phyloP scores from a whole-genome alignment of 495 filamentous ascomycete genomes.

The Sporormia fimetaria region DNA sequence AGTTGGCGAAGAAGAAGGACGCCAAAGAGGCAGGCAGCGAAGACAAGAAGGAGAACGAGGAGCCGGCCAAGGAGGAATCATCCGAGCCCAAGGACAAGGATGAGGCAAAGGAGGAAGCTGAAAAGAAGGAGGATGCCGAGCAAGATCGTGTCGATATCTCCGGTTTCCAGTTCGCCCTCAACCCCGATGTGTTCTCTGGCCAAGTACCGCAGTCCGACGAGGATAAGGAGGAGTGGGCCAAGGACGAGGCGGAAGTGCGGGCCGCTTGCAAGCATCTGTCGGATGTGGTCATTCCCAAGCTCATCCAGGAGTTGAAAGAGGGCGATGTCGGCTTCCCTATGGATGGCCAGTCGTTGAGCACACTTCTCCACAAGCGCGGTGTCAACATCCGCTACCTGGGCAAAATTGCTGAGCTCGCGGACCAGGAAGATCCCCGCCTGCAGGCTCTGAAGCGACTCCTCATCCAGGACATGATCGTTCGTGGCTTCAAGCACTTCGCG shows the following conservation, averaged over 20 bases:
- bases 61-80: conserved; percentile 6
- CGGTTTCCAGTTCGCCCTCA: conserved; percentile 75
- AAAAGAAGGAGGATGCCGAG: conserved; percentile 29
- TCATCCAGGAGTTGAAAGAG: conserved; percentile 75
- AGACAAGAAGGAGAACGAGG: conserved; percentile 6
- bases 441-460: conserved; percentile 63
- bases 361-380: conserved; percentile 89
- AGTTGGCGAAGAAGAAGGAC: conserved; percentile 40
- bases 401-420: conserved; percentile 58
- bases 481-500: conserved; percentile 87
- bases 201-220: conserved; percentile 82
- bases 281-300: conserved; percentile 58
- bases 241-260: conserved; percentile 82
- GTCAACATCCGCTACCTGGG: conserved; percentile 96
- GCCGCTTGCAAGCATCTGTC: conserved; percentile 70
- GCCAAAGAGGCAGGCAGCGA: conserved; percentile 9
- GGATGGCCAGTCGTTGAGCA: conserved; percentile 84
- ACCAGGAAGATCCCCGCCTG: conserved; percentile 56
- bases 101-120: conserved; percentile 21
- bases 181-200: conserved; percentile 91
- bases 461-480: conserved; percentile 83
- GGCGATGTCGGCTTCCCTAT: conserved; percentile 95
- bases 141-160: conserved; percentile 68
- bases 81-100: conserved; percentile 21
- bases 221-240: conserved; percentile 72